A percentile compares a stretch with the other conserved stretches of the same genome.
These are phyloP conservation scores for Ramaria sp. DNA, from an alignment of 768 basidiomycete species.

Conservation along the genomic window DNA sequence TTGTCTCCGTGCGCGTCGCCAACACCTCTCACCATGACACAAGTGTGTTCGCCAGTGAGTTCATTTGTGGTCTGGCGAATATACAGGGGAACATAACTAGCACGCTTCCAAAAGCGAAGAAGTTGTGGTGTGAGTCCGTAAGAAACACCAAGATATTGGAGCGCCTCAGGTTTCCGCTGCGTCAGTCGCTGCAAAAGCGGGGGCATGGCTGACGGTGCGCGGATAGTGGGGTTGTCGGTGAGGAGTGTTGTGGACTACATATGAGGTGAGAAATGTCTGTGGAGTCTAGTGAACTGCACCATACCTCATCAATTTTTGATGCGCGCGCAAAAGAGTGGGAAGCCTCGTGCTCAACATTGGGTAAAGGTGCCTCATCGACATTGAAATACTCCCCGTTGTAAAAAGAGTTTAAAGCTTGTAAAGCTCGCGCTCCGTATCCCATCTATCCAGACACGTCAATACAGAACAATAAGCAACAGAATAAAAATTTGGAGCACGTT, in stretches of 20 bases:
- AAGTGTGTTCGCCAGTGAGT: constrained; percentile 92
- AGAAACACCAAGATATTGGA: constrained; percentile 94
- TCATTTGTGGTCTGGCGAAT: constrained; percentile 90
- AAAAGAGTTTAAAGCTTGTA: constrained; percentile 80
- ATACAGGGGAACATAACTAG: constrained; percentile 85
- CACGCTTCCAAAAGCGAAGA: constrained; percentile 93
- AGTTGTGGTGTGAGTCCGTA: constrained; percentile 87
- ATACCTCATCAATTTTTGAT: constrained; percentile 5
- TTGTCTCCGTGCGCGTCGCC: constrained; percentile 52
- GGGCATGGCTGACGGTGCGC: constrained; percentile 72
- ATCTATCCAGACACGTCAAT: constrained; percentile 40
- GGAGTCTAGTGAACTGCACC: neutral
- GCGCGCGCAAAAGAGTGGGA: constrained; percentile 1
- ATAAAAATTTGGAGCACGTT: constrained; percentile 40
- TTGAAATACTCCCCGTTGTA: constrained; percentile 90
- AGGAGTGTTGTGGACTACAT: constrained; percentile 44
- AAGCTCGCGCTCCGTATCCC: constrained; percentile 90
- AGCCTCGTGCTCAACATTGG: constrained; percentile 12
- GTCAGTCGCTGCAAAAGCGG: constrained; percentile 84
- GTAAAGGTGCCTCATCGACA: constrained; percentile 52
- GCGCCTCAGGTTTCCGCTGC: constrained; percentile 77
- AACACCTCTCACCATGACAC: constrained; percentile 87
- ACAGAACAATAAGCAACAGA: constrained; percentile 4
- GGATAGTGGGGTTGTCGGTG: constrained; percentile 69
- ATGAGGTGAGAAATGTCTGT: neutral